These are phyloP conservation scores for Perilla frutescens DNA, from an alignment of 257 asterid genomes.

Conservation along the genomic window DNA sequence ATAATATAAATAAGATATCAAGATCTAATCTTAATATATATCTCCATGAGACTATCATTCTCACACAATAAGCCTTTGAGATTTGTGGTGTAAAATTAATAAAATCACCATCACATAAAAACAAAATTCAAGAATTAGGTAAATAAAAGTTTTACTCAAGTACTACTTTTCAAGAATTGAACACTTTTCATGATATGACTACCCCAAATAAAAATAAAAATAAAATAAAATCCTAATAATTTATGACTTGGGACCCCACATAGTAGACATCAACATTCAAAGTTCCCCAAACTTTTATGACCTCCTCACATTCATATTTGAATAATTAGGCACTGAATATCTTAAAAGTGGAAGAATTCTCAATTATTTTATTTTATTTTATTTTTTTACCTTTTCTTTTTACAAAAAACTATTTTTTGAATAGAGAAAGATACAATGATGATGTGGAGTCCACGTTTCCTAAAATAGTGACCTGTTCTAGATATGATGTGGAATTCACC, in stretches of 20 bases:
- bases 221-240: constrained; percentile 11
- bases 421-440: constrained; percentile 11
- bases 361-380: not conserved
- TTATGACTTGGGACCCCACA: constrained; percentile 36
- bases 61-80: no score
- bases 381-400: not conserved
- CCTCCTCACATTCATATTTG: constrained; percentile 35
- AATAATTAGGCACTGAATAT: constrained; percentile 41
- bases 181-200: constrained; percentile 32
- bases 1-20: no score
- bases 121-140: constrained; percentile 25
- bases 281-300: constrained; percentile 43
- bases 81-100: not conserved
- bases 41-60: no score
- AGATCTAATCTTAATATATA: no score
- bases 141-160: constrained; percentile 31
- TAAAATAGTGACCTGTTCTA: not conserved
- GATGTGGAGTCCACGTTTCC: constrained; percentile 20
- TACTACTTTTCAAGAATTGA: constrained; percentile 32
- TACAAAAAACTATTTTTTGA: not conserved
- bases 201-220: not conserved
- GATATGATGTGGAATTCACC: no score
- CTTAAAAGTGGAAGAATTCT: constrained; percentile 22
- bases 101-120: constrained; percentile 11
- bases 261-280: constrained; percentile 34